Conservation (phyloP, 345 rosid genomes). For the Erysimum cheiranthoides region DNA sequence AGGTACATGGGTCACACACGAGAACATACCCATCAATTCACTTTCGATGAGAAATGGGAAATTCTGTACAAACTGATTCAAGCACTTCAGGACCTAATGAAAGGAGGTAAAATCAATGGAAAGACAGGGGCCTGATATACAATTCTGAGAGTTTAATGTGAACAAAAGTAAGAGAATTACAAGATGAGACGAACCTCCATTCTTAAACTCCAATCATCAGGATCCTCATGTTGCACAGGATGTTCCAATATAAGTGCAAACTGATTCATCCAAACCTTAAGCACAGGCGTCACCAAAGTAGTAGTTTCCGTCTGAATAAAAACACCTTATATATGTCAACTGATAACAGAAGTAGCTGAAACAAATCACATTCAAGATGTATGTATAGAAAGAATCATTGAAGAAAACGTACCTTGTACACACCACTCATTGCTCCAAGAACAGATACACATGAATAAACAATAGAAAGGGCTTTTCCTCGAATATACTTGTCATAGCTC, state of each 20-base stretch:
- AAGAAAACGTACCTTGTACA: slow-evolving; percentile 64
- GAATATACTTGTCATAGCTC: slow-evolving; percentile 72
- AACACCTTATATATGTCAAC: slow-evolving; percentile 48
- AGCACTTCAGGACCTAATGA: slow-evolving; percentile 82
- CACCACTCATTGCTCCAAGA: slow-evolving; percentile 86
- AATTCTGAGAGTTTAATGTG: slow-evolving; percentile 2
- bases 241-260: slow-evolving; percentile 67
- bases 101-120: slow-evolving; percentile 24
- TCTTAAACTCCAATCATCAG: slow-evolving; percentile 93
- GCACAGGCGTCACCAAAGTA: slow-evolving; percentile 64
- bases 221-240: slow-evolving; percentile 85
- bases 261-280: slow-evolving; percentile 77
- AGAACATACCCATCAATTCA: slow-evolving; percentile 71
- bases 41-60: slow-evolving; percentile 68
- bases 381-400: slow-evolving; percentile 15
- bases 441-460: slow-evolving; percentile 79
- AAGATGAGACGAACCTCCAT: slow-evolving; percentile 72
- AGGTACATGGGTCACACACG: slow-evolving; percentile 21
- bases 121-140: slow-evolving; percentile 15
- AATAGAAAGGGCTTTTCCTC: slow-evolving; percentile 80
- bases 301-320: slow-evolving; percentile 72
- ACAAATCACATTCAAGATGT: slow-evolving; percentile 28
- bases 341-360: slow-evolving; percentile 40
- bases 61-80: slow-evolving; percentile 91
- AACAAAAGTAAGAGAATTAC: slow-evolving; percentile 3